Evolutionary conservation across 2,329 filamentous ascomycete genomes (phyloP).

Genomic region (Phoma sp.): DNA sequence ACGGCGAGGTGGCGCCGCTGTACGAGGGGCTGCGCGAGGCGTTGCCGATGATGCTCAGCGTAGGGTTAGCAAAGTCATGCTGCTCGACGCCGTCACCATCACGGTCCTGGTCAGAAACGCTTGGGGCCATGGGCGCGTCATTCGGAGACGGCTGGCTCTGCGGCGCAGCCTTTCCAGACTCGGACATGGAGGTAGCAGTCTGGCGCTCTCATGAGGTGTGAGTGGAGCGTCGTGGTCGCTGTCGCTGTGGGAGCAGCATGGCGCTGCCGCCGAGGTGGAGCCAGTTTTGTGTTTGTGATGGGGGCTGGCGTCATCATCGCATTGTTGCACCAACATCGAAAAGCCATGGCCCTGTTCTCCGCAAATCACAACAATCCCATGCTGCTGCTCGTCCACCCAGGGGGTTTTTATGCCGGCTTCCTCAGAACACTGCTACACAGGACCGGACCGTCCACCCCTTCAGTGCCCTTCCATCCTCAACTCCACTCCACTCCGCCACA

Average conservation of each 20-base stretch:
- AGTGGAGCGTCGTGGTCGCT: conserved; percentile 1
- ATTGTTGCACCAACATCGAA: too few relatives aligned
- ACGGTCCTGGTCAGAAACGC: neutral
- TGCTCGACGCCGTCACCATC: conserved; percentile 30
- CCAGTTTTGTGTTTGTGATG: neutral
- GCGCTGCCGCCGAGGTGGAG: conserved; percentile 9
- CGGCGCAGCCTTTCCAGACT: conserved; percentile 36
- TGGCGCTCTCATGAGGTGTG: conserved; percentile 26
- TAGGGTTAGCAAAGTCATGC: conserved; percentile 44
- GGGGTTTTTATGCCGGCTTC: neutral
- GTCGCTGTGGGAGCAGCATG: conserved; percentile 2
- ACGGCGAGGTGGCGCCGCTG: conserved; percentile 32
- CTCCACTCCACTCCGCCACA: too few relatives aligned
- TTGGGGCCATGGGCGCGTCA: conserved; percentile 18
- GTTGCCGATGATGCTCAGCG: conserved; percentile 39
- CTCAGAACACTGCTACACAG: too few relatives aligned
- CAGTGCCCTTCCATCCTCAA: too few relatives aligned
- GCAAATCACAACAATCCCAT: too few relatives aligned
- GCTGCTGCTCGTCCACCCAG: neutral
- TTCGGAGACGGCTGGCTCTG: conserved; percentile 21
- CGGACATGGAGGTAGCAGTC: conserved; percentile 32
- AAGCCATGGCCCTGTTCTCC: too few relatives aligned
- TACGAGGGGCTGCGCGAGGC: conserved; percentile 33
- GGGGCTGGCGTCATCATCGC: too few relatives aligned
- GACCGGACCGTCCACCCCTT: too few relatives aligned